phyloP scores from a whole-genome alignment of 805 yeast species.

The Ogataea nitratoaversa region DNA sequence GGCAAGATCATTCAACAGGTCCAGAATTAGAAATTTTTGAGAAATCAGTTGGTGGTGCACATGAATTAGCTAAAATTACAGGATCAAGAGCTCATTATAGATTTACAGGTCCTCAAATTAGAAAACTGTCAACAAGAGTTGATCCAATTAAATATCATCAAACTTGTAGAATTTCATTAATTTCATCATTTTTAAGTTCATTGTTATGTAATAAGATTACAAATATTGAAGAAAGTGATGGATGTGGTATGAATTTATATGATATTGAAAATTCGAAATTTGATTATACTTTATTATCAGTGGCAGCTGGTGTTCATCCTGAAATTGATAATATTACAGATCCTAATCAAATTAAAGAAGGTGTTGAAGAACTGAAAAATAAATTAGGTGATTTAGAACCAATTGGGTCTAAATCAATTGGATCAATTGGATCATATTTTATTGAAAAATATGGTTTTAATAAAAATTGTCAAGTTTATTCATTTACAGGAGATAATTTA shows the following conservation, averaged over 20 bases:
- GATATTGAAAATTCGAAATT: conserved; percentile 57
- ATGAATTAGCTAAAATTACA: conserved; percentile 57
- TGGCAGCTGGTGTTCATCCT: conserved; percentile 50
- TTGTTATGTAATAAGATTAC: conserved; percentile 62
- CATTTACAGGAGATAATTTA: conserved; percentile 88
- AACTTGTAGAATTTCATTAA: conserved; percentile 64
- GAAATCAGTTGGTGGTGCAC: conserved; percentile 54
- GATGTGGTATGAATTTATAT: conserved; percentile 90
- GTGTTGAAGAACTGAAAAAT: conserved; percentile 36
- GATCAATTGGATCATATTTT: conserved; percentile 57
- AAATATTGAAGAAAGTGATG: conserved; percentile 76
- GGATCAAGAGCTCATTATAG: conserved; percentile 88
- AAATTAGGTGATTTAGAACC: conserved; percentile 55
- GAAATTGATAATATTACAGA: conserved; percentile 34
- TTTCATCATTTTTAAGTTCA: conserved; percentile 74
- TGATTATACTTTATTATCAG: conserved; percentile 51
- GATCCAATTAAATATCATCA: conserved; percentile 48
- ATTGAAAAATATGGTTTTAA: conserved; percentile 60
- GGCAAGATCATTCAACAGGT: conserved; percentile 93
- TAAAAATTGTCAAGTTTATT: conserved; percentile 52
- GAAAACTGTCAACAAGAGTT: conserved; percentile 57
- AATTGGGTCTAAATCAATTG: conserved; percentile 45
- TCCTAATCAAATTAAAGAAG: conserved; percentile 23
- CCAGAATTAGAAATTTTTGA: conserved; percentile 63
- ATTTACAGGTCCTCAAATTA: conserved; percentile 89